Evolutionary conservation across 2,329 filamentous ascomycete species (phyloP).

Genomic region (Rachicladosporium sp.): DNA sequence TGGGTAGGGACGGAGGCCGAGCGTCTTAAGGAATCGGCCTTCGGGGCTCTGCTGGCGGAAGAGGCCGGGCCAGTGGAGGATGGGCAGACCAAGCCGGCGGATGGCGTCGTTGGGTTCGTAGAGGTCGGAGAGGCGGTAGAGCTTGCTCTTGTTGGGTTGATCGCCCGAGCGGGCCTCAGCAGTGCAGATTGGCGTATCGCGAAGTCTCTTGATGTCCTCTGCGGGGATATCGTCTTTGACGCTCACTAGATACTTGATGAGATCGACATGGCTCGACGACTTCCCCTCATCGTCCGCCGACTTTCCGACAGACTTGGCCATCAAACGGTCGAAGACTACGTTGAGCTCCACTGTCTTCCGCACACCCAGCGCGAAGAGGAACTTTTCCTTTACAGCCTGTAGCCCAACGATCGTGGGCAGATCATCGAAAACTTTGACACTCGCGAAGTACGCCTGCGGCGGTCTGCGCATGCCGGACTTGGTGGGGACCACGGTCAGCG

Average conservation of each 20-base stretch:
- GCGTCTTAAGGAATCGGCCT: constrained; percentile 55
- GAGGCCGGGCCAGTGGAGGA: constrained; percentile 71
- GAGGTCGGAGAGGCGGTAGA: constrained; percentile 65
- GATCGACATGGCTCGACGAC: constrained; percentile 77
- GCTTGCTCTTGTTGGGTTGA: constrained; percentile 17
- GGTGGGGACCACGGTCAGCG: constrained; percentile 71
- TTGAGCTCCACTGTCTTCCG: constrained; percentile 91
- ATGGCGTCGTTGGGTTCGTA: constrained; percentile 67
- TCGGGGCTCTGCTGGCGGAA: constrained; percentile 57
- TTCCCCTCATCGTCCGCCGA: constrained; percentile 38
- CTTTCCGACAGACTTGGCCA: constrained; percentile 46
- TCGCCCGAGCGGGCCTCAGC: constrained; percentile 47
- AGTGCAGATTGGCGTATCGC: constrained; percentile 67
- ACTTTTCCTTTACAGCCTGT: constrained; percentile 78
- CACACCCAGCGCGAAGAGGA: constrained; percentile 70
- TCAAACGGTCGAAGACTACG: constrained; percentile 79
- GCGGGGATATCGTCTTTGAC: constrained; percentile 78
- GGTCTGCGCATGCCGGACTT: constrained; percentile 82
- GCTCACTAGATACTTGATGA: constrained; percentile 87
- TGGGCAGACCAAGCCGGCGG: constrained; percentile 56
- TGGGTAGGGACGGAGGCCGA: constrained; percentile 65
- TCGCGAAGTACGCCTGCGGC: constrained; percentile 76
- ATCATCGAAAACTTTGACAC: constrained; percentile 91
- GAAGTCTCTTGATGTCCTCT: constrained; percentile 68
- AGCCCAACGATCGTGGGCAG: constrained; percentile 68